These are phyloP conservation scores for Trametes pubescens DNA, from an alignment of 1,284 basidiomycete genomes.

Conservation along the genomic window DNA sequence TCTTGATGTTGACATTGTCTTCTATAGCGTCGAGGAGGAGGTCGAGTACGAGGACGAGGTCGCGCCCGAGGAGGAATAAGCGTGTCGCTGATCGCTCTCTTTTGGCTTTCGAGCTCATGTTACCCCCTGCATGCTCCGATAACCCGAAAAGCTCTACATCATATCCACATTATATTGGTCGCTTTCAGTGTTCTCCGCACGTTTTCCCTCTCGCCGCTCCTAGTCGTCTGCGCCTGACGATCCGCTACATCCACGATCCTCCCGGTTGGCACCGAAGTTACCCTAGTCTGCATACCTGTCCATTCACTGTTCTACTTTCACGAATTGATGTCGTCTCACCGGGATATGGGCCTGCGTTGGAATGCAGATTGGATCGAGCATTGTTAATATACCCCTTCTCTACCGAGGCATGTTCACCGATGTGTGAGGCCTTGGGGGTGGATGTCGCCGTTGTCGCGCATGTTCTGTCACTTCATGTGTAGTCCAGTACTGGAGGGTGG, in stretches of 20 bases:
- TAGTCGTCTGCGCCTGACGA: slow-evolving; percentile 30
- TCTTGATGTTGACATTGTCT: neutral
- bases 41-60: slow-evolving; percentile 84
- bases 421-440: neutral
- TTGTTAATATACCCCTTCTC: neutral
- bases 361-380: neutral
- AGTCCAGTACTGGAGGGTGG: too few species aligned
- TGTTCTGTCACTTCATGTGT: too few species aligned
- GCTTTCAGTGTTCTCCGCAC: slow-evolving; percentile 41
- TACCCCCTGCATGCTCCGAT: slow-evolving; percentile 31
- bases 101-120: slow-evolving; percentile 22
- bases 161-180: slow-evolving; percentile 48
- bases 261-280: slow-evolving; percentile 44
- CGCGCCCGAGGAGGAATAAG: slow-evolving; percentile 63
- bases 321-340: slow-evolving; percentile 39
- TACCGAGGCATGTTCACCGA: neutral
- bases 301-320: slow-evolving; percentile 36
- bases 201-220: slow-evolving; percentile 30
- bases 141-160: slow-evolving; percentile 42
- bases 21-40: slow-evolving; percentile 75
- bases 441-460: too few species aligned
- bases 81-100: slow-evolving; percentile 24
- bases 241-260: slow-evolving; percentile 29
- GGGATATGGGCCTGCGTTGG: slow-evolving; percentile 20
- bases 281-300: slow-evolving; percentile 46